Percentiles rank a stretch among this genome's conserved stretches.
These are phyloP conservation scores for Cystobasidiopsis lactophilus DNA, from an alignment of 768 basidiomycete species.

Conservation along the genomic window DNA sequence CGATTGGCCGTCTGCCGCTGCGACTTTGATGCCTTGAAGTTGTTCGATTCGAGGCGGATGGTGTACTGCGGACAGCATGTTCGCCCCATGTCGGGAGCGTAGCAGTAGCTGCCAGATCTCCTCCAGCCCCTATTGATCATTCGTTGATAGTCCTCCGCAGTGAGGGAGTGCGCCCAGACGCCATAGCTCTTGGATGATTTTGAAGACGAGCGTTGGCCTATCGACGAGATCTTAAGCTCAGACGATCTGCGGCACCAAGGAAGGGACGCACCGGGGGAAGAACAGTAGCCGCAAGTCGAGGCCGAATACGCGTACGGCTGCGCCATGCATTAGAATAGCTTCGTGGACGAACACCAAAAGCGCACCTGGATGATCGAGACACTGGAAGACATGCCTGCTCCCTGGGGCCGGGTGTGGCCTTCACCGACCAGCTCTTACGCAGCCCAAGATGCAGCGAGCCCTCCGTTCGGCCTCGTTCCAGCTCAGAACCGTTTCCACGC, in stretches of 20 bases:
- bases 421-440: not conserved
- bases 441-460: not conserved
- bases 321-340: not conserved
- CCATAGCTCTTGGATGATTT: conserved; percentile 1
- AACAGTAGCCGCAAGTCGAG: conserved; percentile 9
- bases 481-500: not conserved
- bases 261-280: no score
- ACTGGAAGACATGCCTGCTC: no score
- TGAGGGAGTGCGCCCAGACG: conserved; percentile 9
- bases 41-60: conserved; percentile 50
- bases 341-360: no score
- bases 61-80: conserved; percentile 92
- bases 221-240: no score
- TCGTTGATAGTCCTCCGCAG: not conserved
- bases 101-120: conserved; percentile 37
- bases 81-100: conserved; percentile 57
- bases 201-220: not conserved
- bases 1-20: conserved; percentile 54
- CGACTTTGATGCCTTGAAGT: conserved; percentile 47
- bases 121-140: not conserved
- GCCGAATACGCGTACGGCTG: not conserved
- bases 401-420: not conserved
- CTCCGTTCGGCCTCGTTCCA: not conserved
- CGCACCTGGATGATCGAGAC: no score
- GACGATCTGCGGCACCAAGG: no score